Conservation (phyloP, 192 early-diverging fungal species). For the Mortierella alpina region DNA sequence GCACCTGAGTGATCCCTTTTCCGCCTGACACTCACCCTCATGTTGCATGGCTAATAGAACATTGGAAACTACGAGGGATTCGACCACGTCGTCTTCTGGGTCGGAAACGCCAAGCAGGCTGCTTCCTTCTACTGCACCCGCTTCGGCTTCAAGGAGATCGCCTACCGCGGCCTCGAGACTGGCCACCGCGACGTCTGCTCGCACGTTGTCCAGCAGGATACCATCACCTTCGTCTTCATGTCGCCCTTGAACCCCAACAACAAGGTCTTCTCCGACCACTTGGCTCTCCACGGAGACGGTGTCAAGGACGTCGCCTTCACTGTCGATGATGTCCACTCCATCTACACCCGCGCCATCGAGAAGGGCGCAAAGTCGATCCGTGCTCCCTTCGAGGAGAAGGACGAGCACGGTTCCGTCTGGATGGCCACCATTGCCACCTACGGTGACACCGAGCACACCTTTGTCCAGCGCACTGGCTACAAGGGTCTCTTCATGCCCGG, state of each 20-base stretch:
- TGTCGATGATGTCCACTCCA: slow-evolving; percentile 83
- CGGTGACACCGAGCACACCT: slow-evolving; percentile 96
- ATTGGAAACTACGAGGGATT: slow-evolving; percentile 75
- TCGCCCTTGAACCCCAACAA: slow-evolving; percentile 88
- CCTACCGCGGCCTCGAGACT: slow-evolving; percentile 97
- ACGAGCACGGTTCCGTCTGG: slow-evolving; percentile 87
- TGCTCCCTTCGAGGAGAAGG: slow-evolving; percentile 83
- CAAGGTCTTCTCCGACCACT: slow-evolving; percentile 72
- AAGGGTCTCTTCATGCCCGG: slow-evolving; percentile 91
- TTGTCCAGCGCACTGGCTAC: slow-evolving; percentile 87
- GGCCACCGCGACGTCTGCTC: slow-evolving; percentile 86
- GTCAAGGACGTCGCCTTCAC: slow-evolving; percentile 96
- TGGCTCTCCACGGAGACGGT: slow-evolving; percentile 90
- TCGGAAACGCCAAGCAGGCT: slow-evolving; percentile 70
- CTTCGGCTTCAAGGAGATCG: slow-evolving; percentile 93
- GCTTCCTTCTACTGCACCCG: slow-evolving; percentile 93
- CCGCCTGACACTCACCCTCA: not conserved
- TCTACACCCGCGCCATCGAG: slow-evolving; percentile 83
- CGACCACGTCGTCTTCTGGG: slow-evolving; percentile 61
- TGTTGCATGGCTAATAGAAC: slow-evolving; percentile 11
- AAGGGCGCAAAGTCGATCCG: slow-evolving; percentile 86
- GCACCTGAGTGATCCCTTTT: no score
- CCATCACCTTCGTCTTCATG: slow-evolving; percentile 91
- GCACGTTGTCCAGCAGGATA: slow-evolving; percentile 88
- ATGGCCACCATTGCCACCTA: slow-evolving; percentile 96